Base-by-base conservation (phyloP, 139 green algal species). In the Chlorella vulgaris region DNA sequence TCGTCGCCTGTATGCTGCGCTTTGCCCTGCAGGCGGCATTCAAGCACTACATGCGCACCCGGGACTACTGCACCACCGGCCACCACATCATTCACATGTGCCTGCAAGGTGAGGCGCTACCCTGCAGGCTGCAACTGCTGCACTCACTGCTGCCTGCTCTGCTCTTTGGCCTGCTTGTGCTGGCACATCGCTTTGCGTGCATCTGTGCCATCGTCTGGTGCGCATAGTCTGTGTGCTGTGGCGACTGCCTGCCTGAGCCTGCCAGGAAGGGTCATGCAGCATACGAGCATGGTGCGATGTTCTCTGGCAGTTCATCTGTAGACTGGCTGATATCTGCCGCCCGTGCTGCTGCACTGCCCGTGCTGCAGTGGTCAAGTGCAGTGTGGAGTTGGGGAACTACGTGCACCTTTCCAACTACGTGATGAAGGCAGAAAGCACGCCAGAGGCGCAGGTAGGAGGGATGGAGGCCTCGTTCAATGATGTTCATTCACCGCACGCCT, bases 21-120 rank as follows among this genome's bases (percentile, higher is more conserved):
- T n/a, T 77, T 28, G n/a, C n/a, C n/a, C 29, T 28, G 69, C 88
- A 95, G 90, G 86, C 89, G 18, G 94, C 95, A 1, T 97, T 98
- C 85, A 96, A 95, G 88, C 91, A 90, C 77, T 99, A 97, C 86
- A 86, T 96, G 50, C 90, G 94, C 62, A 92, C 89, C 31, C 89
- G 96, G 0, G 96, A 98, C 88, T 98, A 98, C 86, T 98, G 96
- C 92, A 95, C 93, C 51, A 95, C 92, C 26, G 70, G 83, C 6
- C 91, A 92, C 81, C 96, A 99, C 86, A 88, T 97, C 63, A 79
- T 96, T 26, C 65, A 86, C 51, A 97, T 98, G 95, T 99, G 96
- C 87, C 84, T 98, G 36, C 92, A 90, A 55, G 74, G 68, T 66
- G 75, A 13, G 74, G 31, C 43, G 63, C 33, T 10, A 31, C 29